phyloP scores from a whole-genome alignment of 768 basidiomycete genomes.

The Jaapia argillacea region DNA sequence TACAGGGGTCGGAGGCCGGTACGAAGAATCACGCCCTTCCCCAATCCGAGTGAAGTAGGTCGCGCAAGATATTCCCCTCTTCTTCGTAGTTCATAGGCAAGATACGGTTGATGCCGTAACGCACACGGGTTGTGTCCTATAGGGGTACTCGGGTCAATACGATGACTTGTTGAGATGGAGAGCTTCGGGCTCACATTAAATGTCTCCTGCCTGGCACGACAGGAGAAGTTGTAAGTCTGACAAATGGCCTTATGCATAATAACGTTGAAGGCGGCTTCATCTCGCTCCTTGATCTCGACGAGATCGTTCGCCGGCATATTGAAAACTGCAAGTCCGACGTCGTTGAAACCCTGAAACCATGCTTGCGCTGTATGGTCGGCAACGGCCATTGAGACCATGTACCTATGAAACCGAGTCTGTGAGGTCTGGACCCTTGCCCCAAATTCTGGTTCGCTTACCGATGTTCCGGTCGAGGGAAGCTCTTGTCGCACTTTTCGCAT shows the following conservation, averaged over 20 bases:
- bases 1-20: too few relatives aligned
- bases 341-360: slow-evolving; percentile 96
- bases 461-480: slow-evolving; percentile 61
- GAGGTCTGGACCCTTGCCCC: too few relatives aligned
- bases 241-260: slow-evolving; percentile 58
- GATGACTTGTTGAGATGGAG: background rate
- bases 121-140: slow-evolving; percentile 73
- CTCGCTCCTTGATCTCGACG: slow-evolving; percentile 54
- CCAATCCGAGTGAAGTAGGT: slow-evolving; percentile 42
- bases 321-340: slow-evolving; percentile 70
- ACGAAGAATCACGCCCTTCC: too few relatives aligned
- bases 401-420: slow-evolving; percentile 44
- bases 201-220: slow-evolving; percentile 80
- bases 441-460: too few relatives aligned
- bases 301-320: slow-evolving; percentile 75
- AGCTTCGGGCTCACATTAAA: slow-evolving; percentile 52
- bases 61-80: slow-evolving; percentile 50
- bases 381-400: slow-evolving; percentile 77
- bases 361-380: slow-evolving; percentile 85
- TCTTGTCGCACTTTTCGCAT: slow-evolving; percentile 88
- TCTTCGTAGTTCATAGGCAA: slow-evolving; percentile 55
- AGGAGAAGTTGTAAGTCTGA: slow-evolving; percentile 70
- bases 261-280: slow-evolving; percentile 47
- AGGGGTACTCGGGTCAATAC: too few relatives aligned
- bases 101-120: slow-evolving; percentile 73